A percentile compares a stretch with the other conserved stretches of the same genome.
phyloP scores from a whole-genome alignment of 768 basidiomycete genomes.

The Mycena leptocephala region DNA sequence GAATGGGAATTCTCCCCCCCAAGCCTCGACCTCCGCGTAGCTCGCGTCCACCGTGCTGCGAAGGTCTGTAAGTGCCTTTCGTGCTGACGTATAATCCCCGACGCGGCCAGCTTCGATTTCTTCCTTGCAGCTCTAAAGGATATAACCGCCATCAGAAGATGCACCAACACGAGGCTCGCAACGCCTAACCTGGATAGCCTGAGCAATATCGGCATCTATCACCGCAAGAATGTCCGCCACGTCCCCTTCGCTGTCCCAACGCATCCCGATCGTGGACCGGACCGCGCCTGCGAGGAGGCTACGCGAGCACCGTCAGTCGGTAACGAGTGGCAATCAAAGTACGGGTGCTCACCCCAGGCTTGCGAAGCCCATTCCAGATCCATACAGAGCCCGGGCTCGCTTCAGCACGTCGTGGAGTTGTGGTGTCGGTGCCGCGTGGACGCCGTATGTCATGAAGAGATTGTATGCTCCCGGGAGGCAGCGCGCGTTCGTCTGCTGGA shows the following conservation, averaged over 20 bases:
- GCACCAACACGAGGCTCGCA: conserved; percentile 23
- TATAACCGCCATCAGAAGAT: conserved; percentile 12
- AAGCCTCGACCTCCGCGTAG: conserved; percentile 9
- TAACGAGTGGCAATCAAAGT: background rate
- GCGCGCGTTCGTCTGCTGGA: conserved; percentile 27
- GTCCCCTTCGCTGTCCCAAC: conserved; percentile 30
- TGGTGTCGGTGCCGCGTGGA: conserved; percentile 16
- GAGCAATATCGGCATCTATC: conserved; percentile 36
- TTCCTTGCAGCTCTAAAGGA: conserved; percentile 37
- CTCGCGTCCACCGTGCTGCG: conserved; percentile 22
- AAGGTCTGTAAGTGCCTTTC: conserved; percentile 19
- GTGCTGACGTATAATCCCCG: conserved; percentile 16
- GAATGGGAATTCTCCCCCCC: conserved; percentile 32
- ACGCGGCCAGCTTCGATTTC: conserved; percentile 34
- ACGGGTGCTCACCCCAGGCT: conserved; percentile 27
- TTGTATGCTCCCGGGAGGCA: background rate
- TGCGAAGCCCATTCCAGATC: conserved; percentile 38
- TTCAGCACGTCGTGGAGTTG: conserved; percentile 30
- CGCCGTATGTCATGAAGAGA: conserved; percentile 24
- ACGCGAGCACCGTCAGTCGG: background rate
- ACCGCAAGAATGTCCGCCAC: conserved; percentile 30
- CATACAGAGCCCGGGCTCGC: conserved; percentile 36
- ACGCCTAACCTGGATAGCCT: conserved; percentile 34
- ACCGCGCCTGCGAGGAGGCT: conserved; percentile 27
- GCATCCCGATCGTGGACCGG: conserved; percentile 27